A percentile compares a stretch with the other conserved stretches of the same genome.
Evolutionary conservation across 805 yeast species (phyloP).

Genomic region (Spathaspora arborariae): DNA sequence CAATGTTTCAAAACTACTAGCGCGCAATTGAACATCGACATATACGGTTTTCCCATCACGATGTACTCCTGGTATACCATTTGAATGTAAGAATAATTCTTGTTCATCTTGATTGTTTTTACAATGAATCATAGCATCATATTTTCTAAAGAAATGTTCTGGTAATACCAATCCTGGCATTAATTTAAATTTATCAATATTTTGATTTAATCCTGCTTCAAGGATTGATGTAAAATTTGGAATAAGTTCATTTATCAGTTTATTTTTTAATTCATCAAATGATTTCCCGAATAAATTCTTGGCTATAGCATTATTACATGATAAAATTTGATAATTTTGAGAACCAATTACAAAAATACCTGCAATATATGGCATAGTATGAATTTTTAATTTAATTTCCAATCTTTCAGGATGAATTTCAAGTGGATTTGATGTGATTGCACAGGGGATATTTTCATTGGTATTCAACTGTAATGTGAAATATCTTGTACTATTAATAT

Average conservation of each 20-base stretch:
- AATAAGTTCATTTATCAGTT: constrained; percentile 51
- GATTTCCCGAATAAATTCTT: constrained; percentile 74
- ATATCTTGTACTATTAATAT: constrained; percentile 57
- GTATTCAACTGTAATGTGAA: constrained; percentile 50
- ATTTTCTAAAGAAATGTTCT: constrained; percentile 83
- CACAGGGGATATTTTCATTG: constrained; percentile 62
- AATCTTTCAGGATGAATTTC: constrained; percentile 40
- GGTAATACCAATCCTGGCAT: constrained; percentile 78
- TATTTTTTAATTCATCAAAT: constrained; percentile 38
- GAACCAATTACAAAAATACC: constrained; percentile 74
- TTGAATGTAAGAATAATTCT: constrained; percentile 51
- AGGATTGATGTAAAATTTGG: constrained; percentile 58
- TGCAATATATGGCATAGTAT: constrained; percentile 80
- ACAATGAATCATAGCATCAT: constrained; percentile 41
- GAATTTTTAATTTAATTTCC: constrained; percentile 59
- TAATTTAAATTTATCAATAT: constrained; percentile 17
- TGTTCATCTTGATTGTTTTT: constrained; percentile 33
- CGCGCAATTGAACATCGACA: constrained; percentile 79
- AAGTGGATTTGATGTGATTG: constrained; percentile 59
- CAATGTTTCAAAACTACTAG: constrained; percentile 52
- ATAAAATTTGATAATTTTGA: constrained; percentile 47
- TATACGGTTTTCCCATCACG: constrained; percentile 61
- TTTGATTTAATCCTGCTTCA: constrained; percentile 32
- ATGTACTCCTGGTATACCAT: constrained; percentile 68
- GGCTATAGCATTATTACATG: constrained; percentile 75